Conservation (phyloP, 345 rosid species). For the Citropsis articulata region DNA sequence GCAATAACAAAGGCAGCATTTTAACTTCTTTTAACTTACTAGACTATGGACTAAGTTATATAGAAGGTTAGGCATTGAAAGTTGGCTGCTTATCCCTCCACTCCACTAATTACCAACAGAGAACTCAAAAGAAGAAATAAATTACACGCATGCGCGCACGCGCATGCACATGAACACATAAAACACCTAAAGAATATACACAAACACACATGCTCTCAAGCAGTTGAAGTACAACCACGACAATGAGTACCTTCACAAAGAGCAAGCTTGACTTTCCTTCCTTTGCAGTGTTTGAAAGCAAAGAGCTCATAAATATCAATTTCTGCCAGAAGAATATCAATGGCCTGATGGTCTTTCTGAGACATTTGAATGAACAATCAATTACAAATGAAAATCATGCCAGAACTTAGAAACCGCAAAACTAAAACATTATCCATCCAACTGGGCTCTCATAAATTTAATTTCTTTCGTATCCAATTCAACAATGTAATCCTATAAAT, state of each 20-base stretch:
- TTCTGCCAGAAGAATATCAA: slow-evolving; percentile 95
- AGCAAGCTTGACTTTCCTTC: slow-evolving; percentile 90
- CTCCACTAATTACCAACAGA: neutral
- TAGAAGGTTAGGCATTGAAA: neutral
- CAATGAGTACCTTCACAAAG: slow-evolving; percentile 81
- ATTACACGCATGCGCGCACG: too few relatives aligned
- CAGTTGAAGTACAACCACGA: slow-evolving; percentile 6
- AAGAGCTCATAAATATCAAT: slow-evolving; percentile 98
- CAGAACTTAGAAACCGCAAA: neutral
- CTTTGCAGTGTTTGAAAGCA: slow-evolving; percentile 97
- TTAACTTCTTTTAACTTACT: neutral
- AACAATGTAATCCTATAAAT: neutral
- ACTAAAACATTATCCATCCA: neutral
- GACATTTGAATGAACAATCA: slow-evolving; percentile 15
- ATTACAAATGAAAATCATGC: slow-evolving; percentile 13
- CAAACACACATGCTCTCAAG: neutral
- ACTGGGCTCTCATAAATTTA: neutral
- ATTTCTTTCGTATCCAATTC: neutral
- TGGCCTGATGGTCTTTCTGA: slow-evolving; percentile 98
- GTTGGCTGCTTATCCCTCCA: neutral
- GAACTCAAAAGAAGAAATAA: neutral
- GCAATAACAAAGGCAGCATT: neutral
- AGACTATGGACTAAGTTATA: neutral
- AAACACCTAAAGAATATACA: neutral
- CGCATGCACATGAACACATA: accelerated